Evolutionary conservation across 108 stramenopile genomes (phyloP).

Genomic region (Craspedostauros australis): DNA sequence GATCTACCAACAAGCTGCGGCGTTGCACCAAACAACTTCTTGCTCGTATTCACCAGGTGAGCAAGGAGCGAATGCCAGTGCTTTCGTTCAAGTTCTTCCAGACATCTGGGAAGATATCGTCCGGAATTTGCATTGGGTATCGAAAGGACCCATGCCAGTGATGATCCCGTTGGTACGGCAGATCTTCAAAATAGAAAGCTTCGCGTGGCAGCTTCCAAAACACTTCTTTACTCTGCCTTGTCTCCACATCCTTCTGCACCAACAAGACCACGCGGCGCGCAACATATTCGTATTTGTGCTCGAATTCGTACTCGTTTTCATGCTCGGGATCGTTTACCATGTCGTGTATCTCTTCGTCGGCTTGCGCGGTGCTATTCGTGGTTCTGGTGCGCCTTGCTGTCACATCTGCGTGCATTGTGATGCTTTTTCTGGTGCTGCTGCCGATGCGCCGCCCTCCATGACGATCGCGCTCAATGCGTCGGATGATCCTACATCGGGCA

Average conservation of each 20-base stretch:
- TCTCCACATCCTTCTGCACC: not conserved
- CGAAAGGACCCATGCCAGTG: conserved; percentile 52
- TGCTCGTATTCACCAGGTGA: no score
- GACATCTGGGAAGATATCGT: conserved; percentile 42
- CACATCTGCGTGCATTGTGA: no score
- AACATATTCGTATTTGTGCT: not conserved
- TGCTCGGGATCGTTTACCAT: not conserved
- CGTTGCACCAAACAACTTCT: no score
- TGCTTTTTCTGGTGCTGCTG: no score
- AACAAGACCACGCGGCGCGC: not conserved
- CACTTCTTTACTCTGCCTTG: not conserved
- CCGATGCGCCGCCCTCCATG: no score
- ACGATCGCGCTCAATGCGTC: no score
- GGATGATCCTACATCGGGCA: no score
- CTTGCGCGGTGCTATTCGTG: not conserved
- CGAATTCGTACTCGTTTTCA: not conserved
- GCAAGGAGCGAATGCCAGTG: no score
- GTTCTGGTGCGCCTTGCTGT: no score
- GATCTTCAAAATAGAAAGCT: conserved; percentile 40
- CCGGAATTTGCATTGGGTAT: conserved; percentile 71
- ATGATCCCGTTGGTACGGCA: conserved; percentile 24
- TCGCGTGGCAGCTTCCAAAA: conserved; percentile 33
- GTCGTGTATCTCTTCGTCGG: not conserved
- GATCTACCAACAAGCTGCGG: no score
- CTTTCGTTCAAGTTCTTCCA: conserved; percentile 42